Conservation (phyloP, 805 yeast species). For the Saccharomycopsis sp. region DNA sequence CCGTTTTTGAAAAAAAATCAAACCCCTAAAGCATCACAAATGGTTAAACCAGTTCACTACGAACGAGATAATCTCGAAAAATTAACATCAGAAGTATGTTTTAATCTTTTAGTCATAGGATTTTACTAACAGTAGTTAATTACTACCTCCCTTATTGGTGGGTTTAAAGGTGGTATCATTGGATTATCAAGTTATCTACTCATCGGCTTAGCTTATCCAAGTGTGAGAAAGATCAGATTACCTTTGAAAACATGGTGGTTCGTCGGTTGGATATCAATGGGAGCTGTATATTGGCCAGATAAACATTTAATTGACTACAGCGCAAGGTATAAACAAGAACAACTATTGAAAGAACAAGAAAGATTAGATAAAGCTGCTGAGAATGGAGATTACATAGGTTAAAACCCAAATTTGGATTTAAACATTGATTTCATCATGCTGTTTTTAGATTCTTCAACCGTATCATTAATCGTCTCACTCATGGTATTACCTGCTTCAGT, state of each 20-base stretch:
- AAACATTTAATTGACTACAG: constrained; percentile 33
- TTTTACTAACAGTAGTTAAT: constrained; percentile 25
- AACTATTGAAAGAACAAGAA: constrained; percentile 30
- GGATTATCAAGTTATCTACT: constrained; percentile 31
- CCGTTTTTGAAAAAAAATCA: no score
- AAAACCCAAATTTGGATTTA: constrained; percentile 36
- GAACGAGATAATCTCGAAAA: constrained; percentile 10
- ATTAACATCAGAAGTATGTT: constrained; percentile 12
- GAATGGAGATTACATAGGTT: constrained; percentile 31
- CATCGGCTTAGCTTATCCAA: constrained; percentile 30
- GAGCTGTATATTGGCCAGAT: constrained; percentile 38
- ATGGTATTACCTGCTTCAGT: constrained; percentile 52
- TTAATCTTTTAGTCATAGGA: not conserved
- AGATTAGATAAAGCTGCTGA: constrained; percentile 40
- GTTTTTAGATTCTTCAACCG: constrained; percentile 43
- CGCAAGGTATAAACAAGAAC: constrained; percentile 29
- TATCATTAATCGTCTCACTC: constrained; percentile 46
- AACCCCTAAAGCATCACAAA: no score
- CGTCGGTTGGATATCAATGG: constrained; percentile 35
- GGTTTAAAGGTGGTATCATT: constrained; percentile 34
- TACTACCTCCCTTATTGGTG: constrained; percentile 35
- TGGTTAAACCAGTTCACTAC: constrained; percentile 13
- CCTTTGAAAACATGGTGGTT: constrained; percentile 37
- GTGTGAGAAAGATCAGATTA: constrained; percentile 32
- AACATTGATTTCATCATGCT: constrained; percentile 45